phyloP scores from a whole-genome alignment of 345 rosid species.

The Raphanus raphanistrum region DNA sequence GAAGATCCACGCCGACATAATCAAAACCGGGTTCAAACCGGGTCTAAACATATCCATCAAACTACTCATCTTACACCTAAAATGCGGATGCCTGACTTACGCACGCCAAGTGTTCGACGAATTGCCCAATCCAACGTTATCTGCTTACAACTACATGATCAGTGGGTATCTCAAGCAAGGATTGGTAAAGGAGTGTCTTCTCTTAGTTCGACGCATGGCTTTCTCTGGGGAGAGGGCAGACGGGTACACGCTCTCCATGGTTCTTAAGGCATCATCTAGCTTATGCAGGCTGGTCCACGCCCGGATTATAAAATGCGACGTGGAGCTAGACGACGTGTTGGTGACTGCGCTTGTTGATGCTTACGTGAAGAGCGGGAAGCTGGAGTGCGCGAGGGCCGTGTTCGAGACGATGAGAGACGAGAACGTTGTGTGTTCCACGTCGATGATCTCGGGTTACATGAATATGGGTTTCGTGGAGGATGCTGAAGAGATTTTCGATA shows the following conservation, averaged over 20 bases:
- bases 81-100: conserved; percentile 52
- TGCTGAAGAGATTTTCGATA: conserved; percentile 63
- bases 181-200: conserved; percentile 40
- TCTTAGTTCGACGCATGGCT: conserved; percentile 50
- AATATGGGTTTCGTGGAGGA: conserved; percentile 53
- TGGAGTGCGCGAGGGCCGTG: conserved; percentile 64
- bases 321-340: conserved; percentile 73
- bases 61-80: conserved; percentile 57
- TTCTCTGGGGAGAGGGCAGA: conserved; percentile 64
- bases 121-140: conserved; percentile 62
- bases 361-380: conserved; percentile 65
- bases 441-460: conserved; percentile 92
- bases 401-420: conserved; percentile 67
- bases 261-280: conserved; percentile 67
- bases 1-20: conserved; percentile 61
- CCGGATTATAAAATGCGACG: conserved; percentile 51
- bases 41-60: conserved; percentile 63
- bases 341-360: conserved; percentile 74
- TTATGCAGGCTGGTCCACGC: conserved; percentile 60
- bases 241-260: conserved; percentile 77
- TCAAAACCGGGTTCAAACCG: conserved; percentile 65
- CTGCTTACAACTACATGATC: conserved; percentile 77
- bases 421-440: conserved; percentile 77
- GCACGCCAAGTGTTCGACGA: conserved; percentile 79
- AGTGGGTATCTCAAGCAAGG: conserved; percentile 66